Evolutionary conservation across 2,329 filamentous ascomycete species (phyloP), one percentile per base, ranked within the genome.

Genomic region (Alternaria postmessia): DNA sequence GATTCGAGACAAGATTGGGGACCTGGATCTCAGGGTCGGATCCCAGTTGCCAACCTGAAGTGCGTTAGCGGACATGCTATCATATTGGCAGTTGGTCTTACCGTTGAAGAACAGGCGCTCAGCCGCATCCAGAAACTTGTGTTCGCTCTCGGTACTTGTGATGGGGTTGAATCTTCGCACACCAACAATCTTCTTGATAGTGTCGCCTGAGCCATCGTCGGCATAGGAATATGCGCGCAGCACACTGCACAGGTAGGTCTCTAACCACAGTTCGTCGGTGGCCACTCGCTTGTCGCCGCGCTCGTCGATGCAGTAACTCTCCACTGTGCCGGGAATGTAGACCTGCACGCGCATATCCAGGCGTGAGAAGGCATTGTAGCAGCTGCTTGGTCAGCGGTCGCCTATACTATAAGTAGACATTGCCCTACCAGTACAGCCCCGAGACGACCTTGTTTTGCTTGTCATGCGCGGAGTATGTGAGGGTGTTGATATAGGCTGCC

Each of bases 281-380:
- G 94, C 92, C 68, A 95, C 91, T 67, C 93, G 88, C 83, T 96
- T 97, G 78, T 97, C 94, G 67, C 95, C 95, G 72, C 94, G 89
- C 81, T 99, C 95, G 78, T 99, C 94, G 59, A 99, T 91, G 78
- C 94, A 98, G 78, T 97, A 98, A 80, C 93, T 96, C 79, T 99
- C 94, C 53, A 99, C 93, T 9, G 92, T 95, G 62, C 95, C 95
- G 18, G 95, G 95, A 66, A 99, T 98, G 66, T 94, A 94, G 61
- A 99, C 94, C 75, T 98, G 94, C 12, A 99, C 94, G 62, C 95
- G 93, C 95, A 99, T 99, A 75, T 99, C 95, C 54, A 98, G 86
- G 66, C 96, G 88, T 5, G 95, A 98, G 80, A 99, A 97, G 67
- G 95, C 95, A 92, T 99, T 99, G 86, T 99, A 99, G 81, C 95